phyloP scores from a whole-genome alignment of 2,329 filamentous ascomycete genomes.

The Alternaria gansuensis region DNA sequence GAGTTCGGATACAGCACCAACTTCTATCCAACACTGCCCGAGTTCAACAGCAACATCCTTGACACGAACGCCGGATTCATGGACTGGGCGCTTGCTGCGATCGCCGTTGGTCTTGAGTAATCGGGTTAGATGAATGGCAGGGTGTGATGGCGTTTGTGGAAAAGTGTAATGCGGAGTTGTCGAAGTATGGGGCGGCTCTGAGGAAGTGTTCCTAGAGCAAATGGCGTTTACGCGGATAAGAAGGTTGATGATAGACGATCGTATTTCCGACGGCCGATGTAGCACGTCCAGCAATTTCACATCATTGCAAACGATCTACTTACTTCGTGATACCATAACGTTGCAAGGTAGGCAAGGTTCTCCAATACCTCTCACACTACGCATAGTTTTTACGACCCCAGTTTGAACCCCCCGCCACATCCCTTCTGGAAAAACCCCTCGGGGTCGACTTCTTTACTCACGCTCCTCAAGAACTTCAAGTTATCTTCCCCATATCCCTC shows the following conservation, averaged over 20 bases:
- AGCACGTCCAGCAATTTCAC: background rate
- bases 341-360: no score
- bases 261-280: background rate
- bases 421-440: conserved; percentile 49
- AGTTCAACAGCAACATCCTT: conserved; percentile 54
- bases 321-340: background rate
- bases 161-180: background rate
- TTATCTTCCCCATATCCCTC: conserved; percentile 44
- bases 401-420: conserved; percentile 50
- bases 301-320: background rate
- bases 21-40: conserved; percentile 53
- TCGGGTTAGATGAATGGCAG: no score
- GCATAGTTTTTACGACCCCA: conserved; percentile 5
- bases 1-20: conserved; percentile 50
- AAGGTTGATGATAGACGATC: background rate
- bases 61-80: conserved; percentile 55
- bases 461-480: conserved; percentile 35
- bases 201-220: conserved; percentile 1
- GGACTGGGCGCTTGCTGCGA: conserved; percentile 53
- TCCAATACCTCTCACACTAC: background rate
- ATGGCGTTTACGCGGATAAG: background rate
- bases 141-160: background rate
- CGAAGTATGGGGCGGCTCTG: background rate
- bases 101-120: conserved; percentile 41
- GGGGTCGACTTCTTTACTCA: conserved; percentile 50